Percentiles rank a stretch among this genome's conserved stretches.
phyloP scores from a whole-genome alignment of 106 monocot species.

The Dioscorea alata region DNA sequence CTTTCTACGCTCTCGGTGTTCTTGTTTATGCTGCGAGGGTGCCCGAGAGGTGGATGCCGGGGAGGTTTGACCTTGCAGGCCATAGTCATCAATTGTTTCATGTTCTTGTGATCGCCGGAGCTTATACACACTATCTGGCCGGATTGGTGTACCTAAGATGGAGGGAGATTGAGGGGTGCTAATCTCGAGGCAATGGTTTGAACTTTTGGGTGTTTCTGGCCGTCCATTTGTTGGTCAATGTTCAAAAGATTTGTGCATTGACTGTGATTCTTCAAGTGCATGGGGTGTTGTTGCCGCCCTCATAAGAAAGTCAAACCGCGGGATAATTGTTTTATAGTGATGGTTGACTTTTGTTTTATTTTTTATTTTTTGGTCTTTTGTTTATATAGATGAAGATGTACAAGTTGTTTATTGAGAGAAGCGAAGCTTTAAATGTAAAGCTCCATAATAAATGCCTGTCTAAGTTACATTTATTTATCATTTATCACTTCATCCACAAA shows the following conservation, averaged over 20 bases:
- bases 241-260: neutral
- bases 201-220: neutral
- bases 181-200: neutral
- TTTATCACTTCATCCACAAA: too few relatives aligned
- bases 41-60: conserved; percentile 81
- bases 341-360: neutral
- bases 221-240: neutral
- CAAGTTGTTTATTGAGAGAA: too few relatives aligned
- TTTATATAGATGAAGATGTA: too few relatives aligned
- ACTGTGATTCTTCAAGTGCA: neutral
- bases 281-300: neutral
- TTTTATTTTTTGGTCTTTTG: neutral
- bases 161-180: conserved; percentile 56
- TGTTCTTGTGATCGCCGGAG: conserved; percentile 72
- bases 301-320: neutral
- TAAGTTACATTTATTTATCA: too few relatives aligned
- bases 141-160: conserved; percentile 52
- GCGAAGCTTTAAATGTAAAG: too few relatives aligned
- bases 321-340: neutral
- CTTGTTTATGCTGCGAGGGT: conserved; percentile 48
- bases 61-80: conserved; percentile 60
- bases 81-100: conserved; percentile 79
- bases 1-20: conserved; percentile 50
- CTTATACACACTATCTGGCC: conserved; percentile 69
- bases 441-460: too few relatives aligned